Evolutionary conservation across 2,329 filamentous ascomycete genomes (phyloP).

Genomic region (Talaromyces piceae): DNA sequence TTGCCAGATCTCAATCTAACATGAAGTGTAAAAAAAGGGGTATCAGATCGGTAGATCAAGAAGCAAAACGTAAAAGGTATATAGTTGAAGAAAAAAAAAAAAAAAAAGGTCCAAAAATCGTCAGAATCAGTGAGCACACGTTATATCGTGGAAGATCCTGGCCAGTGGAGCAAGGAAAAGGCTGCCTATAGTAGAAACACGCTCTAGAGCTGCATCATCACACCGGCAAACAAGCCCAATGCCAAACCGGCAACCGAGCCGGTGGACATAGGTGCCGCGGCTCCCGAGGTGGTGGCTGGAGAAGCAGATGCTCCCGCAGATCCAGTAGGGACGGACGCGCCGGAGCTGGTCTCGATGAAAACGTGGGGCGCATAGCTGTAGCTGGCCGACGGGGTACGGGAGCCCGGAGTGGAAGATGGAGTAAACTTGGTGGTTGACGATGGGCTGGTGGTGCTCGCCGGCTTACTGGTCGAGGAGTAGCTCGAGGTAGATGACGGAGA

Average conservation of each 20-base stretch:
- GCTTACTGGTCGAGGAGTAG: conserved; percentile 15
- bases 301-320: neutral
- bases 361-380: conserved; percentile 25
- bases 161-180: neutral
- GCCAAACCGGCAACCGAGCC: conserved; percentile 7
- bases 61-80: conserved; percentile 8
- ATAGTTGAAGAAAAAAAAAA: neutral
- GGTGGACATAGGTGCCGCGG: conserved; percentile 8
- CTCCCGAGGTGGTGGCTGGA: conserved; percentile 4
- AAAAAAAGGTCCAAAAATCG: too few relatives aligned
- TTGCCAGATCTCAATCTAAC: conserved; percentile 6
- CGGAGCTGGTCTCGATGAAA: conserved; percentile 14
- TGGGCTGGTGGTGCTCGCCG: neutral
- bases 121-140: conserved; percentile 5
- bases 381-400: conserved; percentile 16
- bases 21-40: conserved; percentile 9
- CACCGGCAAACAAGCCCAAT: conserved; percentile 9
- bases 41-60: conserved; percentile 13
- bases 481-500: too few relatives aligned
- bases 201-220: conserved; percentile 11
- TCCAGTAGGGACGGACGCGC: neutral
- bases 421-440: conserved; percentile 5
- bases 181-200: neutral
- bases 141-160: conserved; percentile 10
- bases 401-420: neutral